Evolutionary conservation across 1,284 basidiomycete genomes (phyloP).

Genomic region (Cronartium ribicola): DNA sequence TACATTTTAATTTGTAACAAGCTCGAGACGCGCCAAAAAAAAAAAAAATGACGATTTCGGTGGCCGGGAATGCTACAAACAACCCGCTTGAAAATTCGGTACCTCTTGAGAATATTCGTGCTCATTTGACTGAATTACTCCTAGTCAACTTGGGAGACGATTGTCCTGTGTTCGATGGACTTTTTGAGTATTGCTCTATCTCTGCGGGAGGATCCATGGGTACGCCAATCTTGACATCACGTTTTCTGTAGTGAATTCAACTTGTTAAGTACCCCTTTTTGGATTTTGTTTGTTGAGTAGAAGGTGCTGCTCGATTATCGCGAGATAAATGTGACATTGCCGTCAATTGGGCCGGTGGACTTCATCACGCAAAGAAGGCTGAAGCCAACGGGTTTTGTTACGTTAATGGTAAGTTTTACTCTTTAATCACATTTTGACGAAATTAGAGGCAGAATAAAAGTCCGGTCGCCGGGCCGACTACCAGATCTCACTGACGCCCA

Average conservation of each 20-base stretch:
- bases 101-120: neutral
- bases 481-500: no score
- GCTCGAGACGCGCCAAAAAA: neutral
- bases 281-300: slow-evolving; percentile 54
- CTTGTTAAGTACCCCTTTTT: neutral
- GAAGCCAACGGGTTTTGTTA: slow-evolving; percentile 99
- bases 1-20: neutral
- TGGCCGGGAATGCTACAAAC: slow-evolving; percentile 41
- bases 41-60: slow-evolving; percentile 44
- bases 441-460: no score
- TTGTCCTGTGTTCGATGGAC: slow-evolving; percentile 94
- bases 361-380: slow-evolving; percentile 97
- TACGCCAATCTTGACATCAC: slow-evolving; percentile 53
- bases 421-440: slow-evolving; percentile 25
- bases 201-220: slow-evolving; percentile 98
- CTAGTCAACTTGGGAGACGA: slow-evolving; percentile 88
- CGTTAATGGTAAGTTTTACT: slow-evolving; percentile 71
- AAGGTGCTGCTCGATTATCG: slow-evolving; percentile 91
- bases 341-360: slow-evolving; percentile 95
- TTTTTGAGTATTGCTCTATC: slow-evolving; percentile 98
- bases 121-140: slow-evolving; percentile 25
- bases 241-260: neutral
- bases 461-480: no score
- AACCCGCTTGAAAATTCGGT: neutral
- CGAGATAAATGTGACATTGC: slow-evolving; percentile 98